Percentiles rank a stretch among this genome's conserved stretches.
phyloP scores from a whole-genome alignment of 768 basidiomycete species.

The Serpula lacrymans region DNA sequence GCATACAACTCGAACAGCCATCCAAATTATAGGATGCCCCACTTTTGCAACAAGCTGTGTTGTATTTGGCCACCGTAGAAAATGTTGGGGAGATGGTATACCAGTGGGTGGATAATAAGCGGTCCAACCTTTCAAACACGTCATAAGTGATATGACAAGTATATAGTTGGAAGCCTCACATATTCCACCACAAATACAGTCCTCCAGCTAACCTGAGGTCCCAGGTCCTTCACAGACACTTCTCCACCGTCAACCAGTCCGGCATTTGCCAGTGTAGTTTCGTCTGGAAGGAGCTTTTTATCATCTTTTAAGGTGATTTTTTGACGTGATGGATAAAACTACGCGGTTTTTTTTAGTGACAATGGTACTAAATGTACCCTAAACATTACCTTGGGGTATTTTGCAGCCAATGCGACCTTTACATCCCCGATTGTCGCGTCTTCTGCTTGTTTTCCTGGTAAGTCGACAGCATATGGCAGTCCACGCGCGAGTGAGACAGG shows the following conservation, averaged over 20 bases:
- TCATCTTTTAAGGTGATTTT: conserved; percentile 65
- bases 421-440: conserved; percentile 64
- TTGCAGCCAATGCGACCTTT: conserved; percentile 58
- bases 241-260: conserved; percentile 59
- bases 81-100: conserved; percentile 68
- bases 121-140: conserved; percentile 64
- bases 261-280: conserved; percentile 53
- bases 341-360: conserved; percentile 4
- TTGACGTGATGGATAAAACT: conserved; percentile 76
- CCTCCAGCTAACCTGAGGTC: conserved; percentile 84
- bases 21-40: conserved; percentile 9
- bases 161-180: conserved; percentile 47
- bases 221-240: conserved; percentile 83
- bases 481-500: conserved; percentile 44
- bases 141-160: conserved; percentile 4
- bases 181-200: conserved; percentile 95
- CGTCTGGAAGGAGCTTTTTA: conserved; percentile 60
- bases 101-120: conserved; percentile 80
- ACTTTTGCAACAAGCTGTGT: conserved; percentile 80
- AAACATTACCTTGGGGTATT: conserved; percentile 48
- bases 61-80: conserved; percentile 70
- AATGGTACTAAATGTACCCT: neutral
- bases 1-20: neutral
- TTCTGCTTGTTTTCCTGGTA: conserved; percentile 39
- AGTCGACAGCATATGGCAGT: conserved; percentile 49